phyloP scores from a whole-genome alignment of 768 basidiomycete species.

The Zangia roseola region DNA sequence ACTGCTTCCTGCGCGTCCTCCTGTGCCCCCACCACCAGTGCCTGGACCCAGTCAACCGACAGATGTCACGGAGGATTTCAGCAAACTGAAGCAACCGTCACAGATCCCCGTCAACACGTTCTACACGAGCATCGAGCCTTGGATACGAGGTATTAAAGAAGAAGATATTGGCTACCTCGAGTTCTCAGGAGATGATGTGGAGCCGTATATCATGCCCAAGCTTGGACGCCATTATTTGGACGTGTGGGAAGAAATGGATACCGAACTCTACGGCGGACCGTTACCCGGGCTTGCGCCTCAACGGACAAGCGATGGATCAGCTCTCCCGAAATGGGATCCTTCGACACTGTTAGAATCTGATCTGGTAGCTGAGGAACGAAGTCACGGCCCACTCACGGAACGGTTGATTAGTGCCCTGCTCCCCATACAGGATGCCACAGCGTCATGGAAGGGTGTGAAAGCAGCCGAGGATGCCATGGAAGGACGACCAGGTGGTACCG shows the following conservation, averaged over 20 bases:
- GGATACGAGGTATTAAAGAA: slow-evolving; percentile 85
- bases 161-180: slow-evolving; percentile 95
- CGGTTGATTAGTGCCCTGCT: slow-evolving; percentile 73
- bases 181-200: slow-evolving; percentile 86
- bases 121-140: slow-evolving; percentile 86
- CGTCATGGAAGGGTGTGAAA: slow-evolving; percentile 74
- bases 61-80: slow-evolving; percentile 88
- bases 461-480: slow-evolving; percentile 86
- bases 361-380: slow-evolving; percentile 68
- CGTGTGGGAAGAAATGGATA: slow-evolving; percentile 93
- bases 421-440: slow-evolving; percentile 58
- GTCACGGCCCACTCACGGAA: slow-evolving; percentile 87
- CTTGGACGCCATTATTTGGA: slow-evolving; percentile 86
- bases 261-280: slow-evolving; percentile 43
- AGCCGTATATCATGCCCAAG: slow-evolving; percentile 83
- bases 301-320: slow-evolving; percentile 30
- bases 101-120: slow-evolving; percentile 75
- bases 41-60: slow-evolving; percentile 83
- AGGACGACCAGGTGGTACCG: slow-evolving; percentile 76
- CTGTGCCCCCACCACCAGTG: slow-evolving; percentile 58
- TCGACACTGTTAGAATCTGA: slow-evolving; percentile 75
- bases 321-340: slow-evolving; percentile 78
- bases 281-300: slow-evolving; percentile 41
- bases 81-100: slow-evolving; percentile 73
- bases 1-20: slow-evolving; percentile 61